These are phyloP conservation scores for Aspergillus incahuasiensis DNA, from an alignment of 495 filamentous ascomycete genomes.

Conservation along the genomic window DNA sequence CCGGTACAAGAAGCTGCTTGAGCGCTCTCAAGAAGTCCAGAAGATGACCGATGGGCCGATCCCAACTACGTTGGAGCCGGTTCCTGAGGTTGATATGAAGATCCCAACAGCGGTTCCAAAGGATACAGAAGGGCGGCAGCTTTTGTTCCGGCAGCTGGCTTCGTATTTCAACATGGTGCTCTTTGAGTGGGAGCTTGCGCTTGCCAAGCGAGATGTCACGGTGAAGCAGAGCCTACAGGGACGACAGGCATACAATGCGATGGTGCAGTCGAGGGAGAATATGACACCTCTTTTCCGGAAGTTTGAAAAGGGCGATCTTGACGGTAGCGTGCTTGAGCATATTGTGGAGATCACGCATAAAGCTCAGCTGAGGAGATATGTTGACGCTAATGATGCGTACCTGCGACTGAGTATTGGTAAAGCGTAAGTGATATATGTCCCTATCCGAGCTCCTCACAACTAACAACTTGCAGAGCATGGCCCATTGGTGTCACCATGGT, in stretches of 20 bases:
- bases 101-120: conserved; percentile 58
- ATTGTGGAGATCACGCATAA: conserved; percentile 91
- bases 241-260: conserved; percentile 69
- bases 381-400: conserved; percentile 95
- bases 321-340: conserved; percentile 72
- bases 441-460: conserved; percentile 1
- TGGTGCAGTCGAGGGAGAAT: conserved; percentile 77
- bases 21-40: conserved; percentile 36
- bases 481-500: conserved; percentile 99
- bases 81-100: conserved; percentile 85
- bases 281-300: conserved; percentile 88
- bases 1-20: conserved; percentile 60
- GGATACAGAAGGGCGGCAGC: conserved; percentile 51
- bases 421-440: conserved; percentile 49
- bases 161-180: conserved; percentile 94
- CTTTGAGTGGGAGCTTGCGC: conserved; percentile 75
- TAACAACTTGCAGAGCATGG: conserved; percentile 60
- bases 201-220: conserved; percentile 58
- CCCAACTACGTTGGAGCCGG: conserved; percentile 66
- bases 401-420: conserved; percentile 91
- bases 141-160: conserved; percentile 80
- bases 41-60: conserved; percentile 59
- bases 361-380: conserved; percentile 84
- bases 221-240: conserved; percentile 72
- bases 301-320: conserved; percentile 74